Base-by-base conservation (phyloP, 352 stramenopile species). In the Phytophthora niederhauseri region DNA sequence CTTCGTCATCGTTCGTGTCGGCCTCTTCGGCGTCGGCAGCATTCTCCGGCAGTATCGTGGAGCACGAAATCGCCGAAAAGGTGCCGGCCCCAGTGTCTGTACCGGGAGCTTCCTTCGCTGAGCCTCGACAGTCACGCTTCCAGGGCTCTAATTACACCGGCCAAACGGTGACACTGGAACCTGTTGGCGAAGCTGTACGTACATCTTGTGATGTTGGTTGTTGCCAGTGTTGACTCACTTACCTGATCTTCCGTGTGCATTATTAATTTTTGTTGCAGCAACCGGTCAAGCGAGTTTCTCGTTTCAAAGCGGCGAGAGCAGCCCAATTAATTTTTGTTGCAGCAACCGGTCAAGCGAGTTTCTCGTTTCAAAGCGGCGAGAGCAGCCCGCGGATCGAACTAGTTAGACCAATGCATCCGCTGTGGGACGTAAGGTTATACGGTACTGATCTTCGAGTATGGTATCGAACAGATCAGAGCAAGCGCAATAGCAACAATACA, bases 331-430 rank as follows among this genome's bases (percentile, higher is more conserved):
- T 36, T 48, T n/a, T 20, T 38, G n/a, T 34, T 57, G 12, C 22
- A 95, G 87, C 78, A 92, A 92, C 87, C 87, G 8, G 85, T 94
- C 41, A 90, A 94, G 67, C 85, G 89, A 31, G 89, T 96, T 1
- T 96, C 89, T 9, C 82, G 89, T 31, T 96, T 96, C 57, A 89
- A 90, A 82, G 85, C 83, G 3, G 73, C 87, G 7, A 77, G 86
- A 73, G 65, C 69, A 28, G 58, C 61, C 24, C 64, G 65, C 57
- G 61, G 57, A 48, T 66, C 50, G n/a, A 76, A 72, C 46, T 78
- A 61, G 56, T 31, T 31, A 7, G 28, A 7, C 28, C 28, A 31
- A 31, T 9, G 5, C 28, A 9, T 8, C 28, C 28, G 28, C 28
- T 31, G 5, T 31, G 6, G 28, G 28, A 31, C 28, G 28, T 31